Conservation (phyloP, 2,329 filamentous ascomycete species). For the Aspergillus ustus region DNA sequence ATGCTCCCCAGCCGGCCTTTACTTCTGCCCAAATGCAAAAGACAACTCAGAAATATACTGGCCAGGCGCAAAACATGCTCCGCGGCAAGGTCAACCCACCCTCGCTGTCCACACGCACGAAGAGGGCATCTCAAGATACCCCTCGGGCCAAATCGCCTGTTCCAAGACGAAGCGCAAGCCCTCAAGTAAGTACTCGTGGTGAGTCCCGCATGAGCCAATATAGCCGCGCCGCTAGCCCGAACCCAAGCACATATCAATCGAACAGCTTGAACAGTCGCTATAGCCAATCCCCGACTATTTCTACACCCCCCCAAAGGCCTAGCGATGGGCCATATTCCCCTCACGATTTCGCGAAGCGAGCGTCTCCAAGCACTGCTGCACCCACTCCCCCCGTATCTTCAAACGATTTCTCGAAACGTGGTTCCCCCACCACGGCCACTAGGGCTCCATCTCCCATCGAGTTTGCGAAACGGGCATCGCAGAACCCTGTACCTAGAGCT, state of each 20-base stretch:
- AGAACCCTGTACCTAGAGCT: slow-evolving; percentile 45
- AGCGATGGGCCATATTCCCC: slow-evolving; percentile 50
- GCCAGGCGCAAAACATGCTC: slow-evolving; percentile 82
- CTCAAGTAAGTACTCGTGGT: slow-evolving; percentile 36
- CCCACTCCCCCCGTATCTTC: slow-evolving; percentile 15
- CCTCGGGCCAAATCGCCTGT: slow-evolving; percentile 64
- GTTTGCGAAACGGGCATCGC: slow-evolving; percentile 31
- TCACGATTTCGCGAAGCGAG: slow-evolving; percentile 44
- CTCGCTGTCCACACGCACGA: slow-evolving; percentile 63
- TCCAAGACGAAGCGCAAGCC: slow-evolving; percentile 58
- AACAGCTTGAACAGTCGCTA: slow-evolving; percentile 47
- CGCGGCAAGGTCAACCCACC: slow-evolving; percentile 50
- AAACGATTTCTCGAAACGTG: slow-evolving; percentile 6
- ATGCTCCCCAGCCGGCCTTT: slow-evolving; percentile 87
- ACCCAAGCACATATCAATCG: slow-evolving; percentile 51
- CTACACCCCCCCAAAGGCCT: slow-evolving; percentile 37
- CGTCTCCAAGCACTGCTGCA: slow-evolving; percentile 36
- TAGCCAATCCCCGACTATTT: slow-evolving; percentile 41
- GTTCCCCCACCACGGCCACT: slow-evolving; percentile 7
- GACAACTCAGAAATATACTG: slow-evolving; percentile 84
- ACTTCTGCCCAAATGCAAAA: slow-evolving; percentile 96
- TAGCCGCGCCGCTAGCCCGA: slow-evolving; percentile 49
- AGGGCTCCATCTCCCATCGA: slow-evolving; percentile 14
- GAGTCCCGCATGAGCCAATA: slow-evolving; percentile 47
- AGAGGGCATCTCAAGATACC: slow-evolving; percentile 48